Conservation (phyloP, 225 moss, liverwort and hornwort species). For the Rhytidiadelphus loreus region DNA sequence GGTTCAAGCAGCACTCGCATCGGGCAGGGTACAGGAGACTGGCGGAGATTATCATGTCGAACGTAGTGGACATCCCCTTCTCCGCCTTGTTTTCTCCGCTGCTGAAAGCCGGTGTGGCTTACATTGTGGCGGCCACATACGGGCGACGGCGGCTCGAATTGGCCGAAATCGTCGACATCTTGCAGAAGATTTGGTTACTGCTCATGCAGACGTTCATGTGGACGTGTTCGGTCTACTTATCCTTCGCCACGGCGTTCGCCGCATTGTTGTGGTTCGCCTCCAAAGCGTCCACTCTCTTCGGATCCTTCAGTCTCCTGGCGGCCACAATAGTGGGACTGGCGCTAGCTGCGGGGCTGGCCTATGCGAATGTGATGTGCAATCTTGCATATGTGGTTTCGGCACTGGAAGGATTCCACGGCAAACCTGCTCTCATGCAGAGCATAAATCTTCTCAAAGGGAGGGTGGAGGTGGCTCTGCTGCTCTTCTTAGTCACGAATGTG, state of each 20-base stretch:
- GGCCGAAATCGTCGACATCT: constrained; percentile 40
- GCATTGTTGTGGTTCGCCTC: constrained; percentile 38
- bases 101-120: constrained; percentile 70
- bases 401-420: constrained; percentile 32
- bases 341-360: constrained; percentile 14
- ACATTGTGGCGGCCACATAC: constrained; percentile 73
- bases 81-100: constrained; percentile 57
- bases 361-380: constrained; percentile 33
- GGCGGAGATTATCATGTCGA: constrained; percentile 68
- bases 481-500: constrained; percentile 45
- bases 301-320: constrained; percentile 2
- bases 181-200: constrained; percentile 69
- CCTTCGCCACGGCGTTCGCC: constrained; percentile 42
- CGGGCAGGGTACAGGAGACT: constrained; percentile 55
- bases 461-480: constrained; percentile 19
- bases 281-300: constrained; percentile 18
- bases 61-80: constrained; percentile 71
- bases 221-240: constrained; percentile 55
- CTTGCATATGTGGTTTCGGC: constrained; percentile 45
- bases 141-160: constrained; percentile 47
- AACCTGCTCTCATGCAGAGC: constrained; percentile 24
- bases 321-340: constrained; percentile 5
- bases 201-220: constrained; percentile 69
- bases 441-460: constrained; percentile 10
- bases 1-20: constrained; percentile 41